Conservation (phyloP, 192 early-diverging fungal species). For the Obelidium mucronatum region DNA sequence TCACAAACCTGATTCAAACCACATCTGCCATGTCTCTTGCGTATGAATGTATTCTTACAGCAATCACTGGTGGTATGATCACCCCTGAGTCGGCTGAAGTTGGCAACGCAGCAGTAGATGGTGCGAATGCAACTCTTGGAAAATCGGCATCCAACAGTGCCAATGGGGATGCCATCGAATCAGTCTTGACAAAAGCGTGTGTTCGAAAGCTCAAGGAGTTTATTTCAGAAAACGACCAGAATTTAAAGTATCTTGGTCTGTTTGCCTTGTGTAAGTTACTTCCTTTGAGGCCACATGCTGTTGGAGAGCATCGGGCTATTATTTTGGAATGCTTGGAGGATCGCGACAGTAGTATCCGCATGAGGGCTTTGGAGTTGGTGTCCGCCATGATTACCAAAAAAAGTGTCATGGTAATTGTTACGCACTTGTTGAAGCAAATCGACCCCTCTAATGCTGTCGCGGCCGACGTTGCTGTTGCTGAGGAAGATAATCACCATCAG, state of each 20-base stretch:
- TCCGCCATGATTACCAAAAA: conserved; percentile 84
- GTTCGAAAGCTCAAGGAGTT: conserved; percentile 82
- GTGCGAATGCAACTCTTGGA: conserved; percentile 11
- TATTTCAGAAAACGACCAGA: conserved; percentile 89
- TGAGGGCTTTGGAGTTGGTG: conserved; percentile 86
- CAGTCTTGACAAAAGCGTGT: conserved; percentile 80
- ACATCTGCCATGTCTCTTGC: conserved; percentile 95
- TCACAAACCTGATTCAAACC: conserved; percentile 83
- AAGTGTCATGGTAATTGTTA: conserved; percentile 83
- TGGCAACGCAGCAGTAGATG: conserved; percentile 39
- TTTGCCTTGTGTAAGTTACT: conserved; percentile 85
- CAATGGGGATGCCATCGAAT: conserved; percentile 49
- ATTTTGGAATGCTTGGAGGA: conserved; percentile 92
- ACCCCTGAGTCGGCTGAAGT: conserved; percentile 56
- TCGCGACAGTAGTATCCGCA: conserved; percentile 89
- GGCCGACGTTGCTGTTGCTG: conserved; percentile 35
- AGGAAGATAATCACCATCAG: conserved; percentile 12
- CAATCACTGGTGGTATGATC: conserved; percentile 89
- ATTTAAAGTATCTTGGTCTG: conserved; percentile 93
- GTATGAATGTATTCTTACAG: conserved; percentile 98
- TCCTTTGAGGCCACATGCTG: conserved; percentile 81
- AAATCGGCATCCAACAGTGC: no score
- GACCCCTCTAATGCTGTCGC: conserved; percentile 26
- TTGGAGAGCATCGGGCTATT: conserved; percentile 80
- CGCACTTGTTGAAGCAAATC: conserved; percentile 82